Base-by-base conservation (phyloP, 495 filamentous ascomycete species). In the Baudoinia panamericana region DNA sequence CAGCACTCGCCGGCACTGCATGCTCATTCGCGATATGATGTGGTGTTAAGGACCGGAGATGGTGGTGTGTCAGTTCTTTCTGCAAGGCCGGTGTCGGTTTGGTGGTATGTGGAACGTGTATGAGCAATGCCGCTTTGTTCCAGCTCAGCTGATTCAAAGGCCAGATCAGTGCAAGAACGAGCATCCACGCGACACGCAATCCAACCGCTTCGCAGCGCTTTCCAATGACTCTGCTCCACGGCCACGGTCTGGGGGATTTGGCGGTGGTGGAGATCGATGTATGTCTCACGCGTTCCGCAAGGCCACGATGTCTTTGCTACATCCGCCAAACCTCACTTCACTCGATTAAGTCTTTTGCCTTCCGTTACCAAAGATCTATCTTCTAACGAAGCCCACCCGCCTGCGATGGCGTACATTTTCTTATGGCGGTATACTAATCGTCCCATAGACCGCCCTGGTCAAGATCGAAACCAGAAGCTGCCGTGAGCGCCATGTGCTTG, bases 71-170 rank as follows among this genome's bases (percentile, higher is more conserved):
- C 68, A 53, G 26, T 87, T 73, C 56, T 93, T 67, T 52, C 73
- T 73, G 57, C 72, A 76, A 57, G 82, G 81, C 30, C 67, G 69
- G 36, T 93, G 84, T 66, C 75, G 66, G 51, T 78, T 69, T 54
- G 84, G 84, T 52, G 45, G 44, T 63, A 39, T 34, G 48, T 19
- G 9, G 17, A 5, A 1, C 15, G 30, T 33, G 13, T 12, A 5
- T 17, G 12, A 21, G 25, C 6, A 39, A 10, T 2, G 28, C 36
- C 9, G n/a, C 11, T 15, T 22, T n/a, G 33, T 15, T 17, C 29
- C n/a, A 12, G n/a, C n/a, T 23, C 16, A 11, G 30, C 23, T 33
- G 5, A 26, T 26, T 23, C 11, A 36, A 12, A 10, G 12, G 7
- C 5, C 38, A 75, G 74, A 70, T 29, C 54, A 56, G 10, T 78